Evolutionary conservation across 2,329 filamentous ascomycete species (phyloP).

Genomic region (Diaporthe longicolla): DNA sequence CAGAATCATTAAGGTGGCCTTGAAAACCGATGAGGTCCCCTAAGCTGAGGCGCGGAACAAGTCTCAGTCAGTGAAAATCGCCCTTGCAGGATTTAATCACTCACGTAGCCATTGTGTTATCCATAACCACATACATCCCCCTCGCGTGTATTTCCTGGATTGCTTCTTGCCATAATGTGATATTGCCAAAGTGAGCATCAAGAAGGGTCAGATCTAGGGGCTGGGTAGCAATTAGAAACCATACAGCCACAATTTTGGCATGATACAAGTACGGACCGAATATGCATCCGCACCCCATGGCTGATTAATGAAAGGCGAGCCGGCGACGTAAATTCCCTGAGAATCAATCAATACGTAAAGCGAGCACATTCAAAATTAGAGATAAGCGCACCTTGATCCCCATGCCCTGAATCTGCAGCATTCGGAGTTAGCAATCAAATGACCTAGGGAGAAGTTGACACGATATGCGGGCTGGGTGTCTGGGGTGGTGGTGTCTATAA

Average conservation of each 20-base stretch:
- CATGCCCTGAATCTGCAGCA: slow-evolving; percentile 66
- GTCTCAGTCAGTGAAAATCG: too few relatives aligned
- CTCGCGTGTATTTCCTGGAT: slow-evolving; percentile 72
- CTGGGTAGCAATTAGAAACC: slow-evolving; percentile 46
- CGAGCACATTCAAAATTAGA: background rate
- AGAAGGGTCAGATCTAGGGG: slow-evolving; percentile 73
- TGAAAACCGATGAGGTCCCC: slow-evolving; percentile 74
- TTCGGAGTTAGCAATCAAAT: background rate
- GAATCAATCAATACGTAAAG: background rate
- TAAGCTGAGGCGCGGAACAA: slow-evolving; percentile 56
- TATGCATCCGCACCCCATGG: slow-evolving; percentile 75
- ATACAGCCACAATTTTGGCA: background rate
- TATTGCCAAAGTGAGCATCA: slow-evolving; percentile 72
- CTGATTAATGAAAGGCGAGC: slow-evolving; percentile 72
- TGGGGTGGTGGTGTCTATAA: too few relatives aligned
- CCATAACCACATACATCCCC: slow-evolving; percentile 75
- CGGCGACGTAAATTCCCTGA: slow-evolving; percentile 72
- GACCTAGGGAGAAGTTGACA: background rate
- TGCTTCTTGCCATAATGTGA: slow-evolving; percentile 68
- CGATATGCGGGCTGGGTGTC: too few relatives aligned
- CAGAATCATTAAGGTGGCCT: slow-evolving; percentile 70
- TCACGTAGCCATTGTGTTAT: slow-evolving; percentile 75
- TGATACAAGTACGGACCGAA: slow-evolving; percentile 46
- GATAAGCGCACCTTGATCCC: slow-evolving; percentile 67
- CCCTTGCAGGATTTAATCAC: slow-evolving; percentile 43